Conservation (phyloP, 345 rosid species). For the Corchorus olitorius region DNA sequence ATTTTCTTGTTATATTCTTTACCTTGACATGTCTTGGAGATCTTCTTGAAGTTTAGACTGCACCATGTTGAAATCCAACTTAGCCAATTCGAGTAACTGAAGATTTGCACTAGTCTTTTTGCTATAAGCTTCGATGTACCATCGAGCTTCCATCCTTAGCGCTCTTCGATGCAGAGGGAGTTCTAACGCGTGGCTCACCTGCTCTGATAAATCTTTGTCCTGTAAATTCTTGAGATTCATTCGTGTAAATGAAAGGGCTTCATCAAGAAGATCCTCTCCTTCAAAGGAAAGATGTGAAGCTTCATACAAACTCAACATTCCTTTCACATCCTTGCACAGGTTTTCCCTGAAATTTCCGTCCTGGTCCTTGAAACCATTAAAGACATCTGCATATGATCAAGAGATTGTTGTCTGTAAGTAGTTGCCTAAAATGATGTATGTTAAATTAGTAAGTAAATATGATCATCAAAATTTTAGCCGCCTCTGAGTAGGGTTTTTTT, state of each 20-base stretch:
- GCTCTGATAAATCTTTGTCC: slow-evolving; percentile 9
- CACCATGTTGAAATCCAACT: slow-evolving; percentile 43
- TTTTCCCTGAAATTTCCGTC: slow-evolving; percentile 27
- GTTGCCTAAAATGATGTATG: not conserved
- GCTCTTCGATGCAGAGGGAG: slow-evolving; percentile 38
- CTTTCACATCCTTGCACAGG: slow-evolving; percentile 27
- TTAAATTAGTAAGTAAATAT: not conserved
- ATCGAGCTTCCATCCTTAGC: slow-evolving; percentile 37
- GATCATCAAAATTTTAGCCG: not conserved
- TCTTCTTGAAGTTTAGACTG: slow-evolving; percentile 40
- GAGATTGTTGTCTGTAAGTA: not conserved
- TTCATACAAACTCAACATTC: slow-evolving; percentile 41
- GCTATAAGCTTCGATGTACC: slow-evolving; percentile 35
- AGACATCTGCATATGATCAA: slow-evolving; percentile 30
- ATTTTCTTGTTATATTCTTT: not conserved
- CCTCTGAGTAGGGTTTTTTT: too few species aligned
- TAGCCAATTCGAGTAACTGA: slow-evolving; percentile 41
- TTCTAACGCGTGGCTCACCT: slow-evolving; percentile 38
- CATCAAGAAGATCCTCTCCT: slow-evolving; percentile 37
- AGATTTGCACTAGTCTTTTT: slow-evolving; percentile 2
- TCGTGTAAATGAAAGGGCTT: slow-evolving; percentile 29
- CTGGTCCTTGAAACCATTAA: slow-evolving; percentile 30
- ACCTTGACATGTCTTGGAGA: slow-evolving; percentile 39
- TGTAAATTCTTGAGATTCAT: not conserved
- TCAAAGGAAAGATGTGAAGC: slow-evolving; percentile 31